A percentile compares a stretch with the other conserved stretches of the same genome.
Evolutionary conservation across 768 basidiomycete species (phyloP).

Genomic region (Kwoniella dendrophila): DNA sequence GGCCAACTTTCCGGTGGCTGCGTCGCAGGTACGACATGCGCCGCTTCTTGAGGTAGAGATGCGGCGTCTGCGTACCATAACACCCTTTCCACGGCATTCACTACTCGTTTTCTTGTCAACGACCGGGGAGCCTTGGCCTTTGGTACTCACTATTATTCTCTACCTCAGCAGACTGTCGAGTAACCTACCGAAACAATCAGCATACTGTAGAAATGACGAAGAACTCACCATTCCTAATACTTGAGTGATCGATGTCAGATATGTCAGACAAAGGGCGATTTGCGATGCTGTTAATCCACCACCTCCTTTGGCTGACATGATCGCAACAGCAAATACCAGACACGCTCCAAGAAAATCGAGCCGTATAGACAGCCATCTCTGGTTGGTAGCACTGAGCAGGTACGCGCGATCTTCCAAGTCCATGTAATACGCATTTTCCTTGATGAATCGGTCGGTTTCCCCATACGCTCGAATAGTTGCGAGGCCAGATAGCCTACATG

Average conservation of each 20-base stretch:
- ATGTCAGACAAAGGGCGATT: constrained; percentile 73
- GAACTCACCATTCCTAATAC: constrained; percentile 47
- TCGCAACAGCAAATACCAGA: constrained; percentile 60
- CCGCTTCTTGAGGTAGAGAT: constrained; percentile 65
- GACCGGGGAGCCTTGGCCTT: not conserved
- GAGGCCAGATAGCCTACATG: constrained; percentile 42
- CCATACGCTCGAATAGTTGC: constrained; percentile 82
- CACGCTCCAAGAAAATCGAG: constrained; percentile 82
- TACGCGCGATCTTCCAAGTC: constrained; percentile 90
- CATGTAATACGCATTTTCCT: constrained; percentile 73
- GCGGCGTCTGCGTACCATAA: constrained; percentile 76
- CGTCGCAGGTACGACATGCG: constrained; percentile 65
- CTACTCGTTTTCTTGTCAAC: constrained; percentile 22
- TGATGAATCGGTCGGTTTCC: constrained; percentile 71
- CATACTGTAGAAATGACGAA: not conserved
- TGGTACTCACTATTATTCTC: constrained; percentile 70
- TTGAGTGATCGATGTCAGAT: constrained; percentile 46
- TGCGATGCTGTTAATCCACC: constrained; percentile 74
- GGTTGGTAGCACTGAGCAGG: constrained; percentile 74
- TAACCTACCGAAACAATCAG: constrained; percentile 23
- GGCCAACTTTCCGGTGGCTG: constrained; percentile 73
- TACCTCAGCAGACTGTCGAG: constrained; percentile 62
- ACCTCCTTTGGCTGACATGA: constrained; percentile 75
- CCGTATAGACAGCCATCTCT: constrained; percentile 74
- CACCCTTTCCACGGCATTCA: constrained; percentile 61